Evolutionary conservation across 192 early-diverging fungal genomes (phyloP), one percentile per base, ranked within the genome.

Genomic region (Backusella tarrabulga): DNA sequence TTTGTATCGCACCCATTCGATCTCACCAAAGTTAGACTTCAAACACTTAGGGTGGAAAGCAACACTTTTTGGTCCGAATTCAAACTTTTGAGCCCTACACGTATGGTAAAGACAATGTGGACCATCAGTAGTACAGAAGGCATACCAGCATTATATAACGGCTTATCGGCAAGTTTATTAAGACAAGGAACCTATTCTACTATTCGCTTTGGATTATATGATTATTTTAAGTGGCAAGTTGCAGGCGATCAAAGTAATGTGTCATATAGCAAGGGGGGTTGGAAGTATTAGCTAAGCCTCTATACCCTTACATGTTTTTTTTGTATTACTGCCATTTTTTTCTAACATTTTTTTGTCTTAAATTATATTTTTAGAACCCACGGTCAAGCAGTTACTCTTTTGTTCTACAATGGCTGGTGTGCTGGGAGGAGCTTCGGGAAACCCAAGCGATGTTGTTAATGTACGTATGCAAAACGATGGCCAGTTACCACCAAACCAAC

Each of bases 1-100:
- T 81, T 91, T 29, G 90, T 93, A 36, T 92, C 91, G 1, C 92
- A 97, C 80, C 91, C 93, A 60, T 88, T 98, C 60, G 95, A 97
- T 82, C 88, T 96, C 67, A 87, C 93, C 68, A 97, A 98, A 83
- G 97, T 99, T 35, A 91, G 96, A 29, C 83, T 97, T 56, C 79
- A 87, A 78, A 77, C 83, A 68, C 7, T 87, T 76, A 76, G 71
- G 77, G 42, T 81, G 19, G 81, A 77, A 1, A 79, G 77, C 63
- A 84, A 42, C 35, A 52, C 68, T 17, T 23, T 34, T 17, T 71
- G 42, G 72, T 63, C 72, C 9, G 72, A 63, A 56, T 74, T 74
- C 34, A 71, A 66, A 35, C 29, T 72, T 14, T 71, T 79, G 21
- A 35, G 68, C 19, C 78, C 78, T 34, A 34, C 73, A 17, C 91